Conservation (phyloP, 805 yeast genomes). For the Hanseniaspora jakobsenii region DNA sequence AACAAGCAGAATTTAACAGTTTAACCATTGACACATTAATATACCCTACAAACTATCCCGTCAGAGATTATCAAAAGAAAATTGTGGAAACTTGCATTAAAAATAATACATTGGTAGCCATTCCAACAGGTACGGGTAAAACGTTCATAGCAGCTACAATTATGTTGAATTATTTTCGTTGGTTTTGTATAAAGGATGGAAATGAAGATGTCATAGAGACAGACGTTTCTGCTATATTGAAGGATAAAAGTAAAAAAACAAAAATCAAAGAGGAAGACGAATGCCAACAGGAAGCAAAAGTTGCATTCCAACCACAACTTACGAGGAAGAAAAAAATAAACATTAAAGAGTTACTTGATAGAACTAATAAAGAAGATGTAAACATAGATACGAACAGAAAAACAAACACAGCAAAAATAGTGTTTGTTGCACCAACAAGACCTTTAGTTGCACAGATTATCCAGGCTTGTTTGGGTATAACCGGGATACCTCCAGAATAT, state of each 20-base stretch:
- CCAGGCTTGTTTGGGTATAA: constrained; percentile 75
- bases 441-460: constrained; percentile 95
- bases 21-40: constrained; percentile 34
- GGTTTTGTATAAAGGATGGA: constrained; percentile 36
- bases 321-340: constrained; percentile 7
- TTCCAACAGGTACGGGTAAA: constrained; percentile 96
- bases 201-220: constrained; percentile 2
- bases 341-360: constrained; percentile 6
- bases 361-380: neutral
- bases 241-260: too few relatives aligned
- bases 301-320: neutral
- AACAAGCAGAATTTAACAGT: constrained; percentile 9
- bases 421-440: constrained; percentile 93
- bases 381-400: constrained; percentile 35
- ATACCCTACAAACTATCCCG: constrained; percentile 75
- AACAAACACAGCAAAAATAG: constrained; percentile 38
- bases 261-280: too few relatives aligned
- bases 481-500: constrained; percentile 66
- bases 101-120: constrained; percentile 69
- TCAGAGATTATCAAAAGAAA: constrained; percentile 78
- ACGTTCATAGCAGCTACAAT: constrained; percentile 92
- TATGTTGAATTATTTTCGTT: constrained; percentile 75
- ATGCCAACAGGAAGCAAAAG: neutral
- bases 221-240: too few relatives aligned
- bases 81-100: constrained; percentile 63